These are phyloP conservation scores for Eleusine indica DNA, from an alignment of 176 grass and related monocot species.

Conservation along the genomic window DNA sequence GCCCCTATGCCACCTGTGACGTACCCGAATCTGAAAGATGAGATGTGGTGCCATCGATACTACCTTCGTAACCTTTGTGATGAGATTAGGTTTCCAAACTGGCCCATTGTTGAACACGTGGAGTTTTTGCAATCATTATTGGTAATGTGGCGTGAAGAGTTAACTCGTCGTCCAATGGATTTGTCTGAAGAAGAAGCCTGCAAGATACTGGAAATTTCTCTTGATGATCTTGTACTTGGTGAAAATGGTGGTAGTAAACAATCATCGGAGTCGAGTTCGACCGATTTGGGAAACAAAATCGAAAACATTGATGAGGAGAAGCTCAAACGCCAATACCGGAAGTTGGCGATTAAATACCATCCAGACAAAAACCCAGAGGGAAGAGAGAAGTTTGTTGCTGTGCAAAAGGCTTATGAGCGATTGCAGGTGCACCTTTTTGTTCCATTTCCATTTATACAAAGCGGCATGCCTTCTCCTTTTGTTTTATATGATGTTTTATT, in stretches of 20 bases:
- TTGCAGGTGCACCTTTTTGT: constrained; percentile 73
- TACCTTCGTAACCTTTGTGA: constrained; percentile 97
- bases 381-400: constrained; percentile 96
- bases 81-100: constrained; percentile 98
- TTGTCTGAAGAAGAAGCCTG: constrained; percentile 98
- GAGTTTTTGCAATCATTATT: constrained; percentile 96
- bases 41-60: constrained; percentile 99
- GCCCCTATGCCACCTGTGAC: constrained; percentile 99
- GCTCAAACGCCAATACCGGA: constrained; percentile 96
- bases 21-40: constrained; percentile 93
- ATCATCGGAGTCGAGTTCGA: constrained; percentile 42
- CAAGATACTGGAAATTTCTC: constrained; percentile 94
- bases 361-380: constrained; percentile 99
- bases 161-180: constrained; percentile 98
- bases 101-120: constrained; percentile 98
- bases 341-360: constrained; percentile 98
- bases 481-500: constrained; percentile 22
- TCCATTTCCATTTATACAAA: constrained; percentile 16
- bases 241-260: constrained; percentile 58
- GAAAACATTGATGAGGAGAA: constrained; percentile 99
- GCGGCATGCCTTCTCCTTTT: constrained; percentile 23
- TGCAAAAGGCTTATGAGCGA: constrained; percentile 98
- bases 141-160: constrained; percentile 98
- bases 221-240: constrained; percentile 83
- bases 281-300: constrained; percentile 54